These are phyloP conservation scores for Carex sylvatica DNA, from an alignment of 202 grass and related monocot genomes.

Conservation along the genomic window DNA sequence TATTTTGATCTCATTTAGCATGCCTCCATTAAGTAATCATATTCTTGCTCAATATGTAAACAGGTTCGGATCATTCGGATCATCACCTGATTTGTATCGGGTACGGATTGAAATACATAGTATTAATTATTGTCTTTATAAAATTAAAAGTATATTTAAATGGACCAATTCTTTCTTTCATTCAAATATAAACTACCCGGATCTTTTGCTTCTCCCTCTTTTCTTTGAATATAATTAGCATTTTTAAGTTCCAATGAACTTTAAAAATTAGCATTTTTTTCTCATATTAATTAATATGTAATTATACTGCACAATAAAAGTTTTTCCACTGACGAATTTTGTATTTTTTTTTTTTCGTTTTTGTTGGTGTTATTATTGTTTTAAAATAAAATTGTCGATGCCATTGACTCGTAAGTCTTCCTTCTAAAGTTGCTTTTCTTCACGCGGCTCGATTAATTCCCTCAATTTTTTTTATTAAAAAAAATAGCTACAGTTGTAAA, in stretches of 20 bases:
- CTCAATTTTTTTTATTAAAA: not conserved
- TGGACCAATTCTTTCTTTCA: too few species aligned
- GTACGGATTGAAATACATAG: not conserved
- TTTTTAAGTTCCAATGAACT: too few species aligned
- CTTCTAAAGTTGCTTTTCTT: not conserved
- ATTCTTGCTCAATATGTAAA: not conserved
- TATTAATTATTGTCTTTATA: too few species aligned
- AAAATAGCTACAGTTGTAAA: not conserved
- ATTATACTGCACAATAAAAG: not conserved
- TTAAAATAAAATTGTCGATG: not conserved
- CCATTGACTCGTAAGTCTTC: slow-evolving; percentile 8
- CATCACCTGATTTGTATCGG: not conserved
- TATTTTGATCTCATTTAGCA: not conserved
- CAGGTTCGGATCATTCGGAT: not conserved
- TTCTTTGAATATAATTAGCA: too few species aligned
- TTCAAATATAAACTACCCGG: too few species aligned
- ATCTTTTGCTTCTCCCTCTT: too few species aligned
- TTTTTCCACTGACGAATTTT: not conserved
- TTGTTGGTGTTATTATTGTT: not conserved
- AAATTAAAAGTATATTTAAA: too few species aligned
- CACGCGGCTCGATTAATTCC: slow-evolving; percentile 3
- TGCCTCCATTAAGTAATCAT: not conserved
- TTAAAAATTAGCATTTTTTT: too few species aligned
- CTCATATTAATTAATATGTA: too few species aligned
- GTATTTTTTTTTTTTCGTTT: not conserved